Base-by-base conservation (phyloP, 2,329 filamentous ascomycete genomes). In the Hawksworthiomyces lignivorus region DNA sequence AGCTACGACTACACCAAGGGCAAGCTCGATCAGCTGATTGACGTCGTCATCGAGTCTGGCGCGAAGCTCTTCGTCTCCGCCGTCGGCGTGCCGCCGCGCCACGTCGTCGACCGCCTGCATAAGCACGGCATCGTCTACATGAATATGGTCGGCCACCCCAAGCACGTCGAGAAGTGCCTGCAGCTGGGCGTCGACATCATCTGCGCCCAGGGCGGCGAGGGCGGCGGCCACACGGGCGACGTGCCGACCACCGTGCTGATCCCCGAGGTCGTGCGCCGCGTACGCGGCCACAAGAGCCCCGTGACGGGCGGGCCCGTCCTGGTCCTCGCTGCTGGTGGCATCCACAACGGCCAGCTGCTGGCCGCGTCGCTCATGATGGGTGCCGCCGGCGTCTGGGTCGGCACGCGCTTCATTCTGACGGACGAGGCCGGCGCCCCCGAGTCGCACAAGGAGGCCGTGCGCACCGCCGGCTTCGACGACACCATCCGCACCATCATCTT, bases 121-220 rank as follows among this genome's bases (percentile, higher is more conserved):
- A 77, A 80, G 59, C 70, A 80, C 57, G 89, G 89, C 53, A 77
- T 98, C 54, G 75, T 94, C 53, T 95, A 94, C 76, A 97, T 97
- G 92, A 98, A 98, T 82, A 98, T 98, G 92, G 89, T 98, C 62
- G 92, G 92, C 53, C 92, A 98, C 75, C 90, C 92, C 60, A 98
- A 98, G 81, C 92, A 98, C 70, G 90, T 95, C 50, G 77, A 87
- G 68, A 98, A 97, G 76, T 94, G 87, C 66, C 75, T 98, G 49
- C 87, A 90, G 38, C 77, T 89, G 45, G 92, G 89, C 52, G 87
- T 82, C 54, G 92, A 98, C 67, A 84, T 98, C 57, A 97, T 98
- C 70, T 97, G 90, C 72, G 92, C 92, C 39, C 92, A 98, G 71
- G 92, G 92, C 61, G 90, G 92, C 56, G 92, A 98, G 71, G 92